These are phyloP conservation scores for Lactifluus pinguis DNA, from an alignment of 768 basidiomycete species.

Conservation along the genomic window DNA sequence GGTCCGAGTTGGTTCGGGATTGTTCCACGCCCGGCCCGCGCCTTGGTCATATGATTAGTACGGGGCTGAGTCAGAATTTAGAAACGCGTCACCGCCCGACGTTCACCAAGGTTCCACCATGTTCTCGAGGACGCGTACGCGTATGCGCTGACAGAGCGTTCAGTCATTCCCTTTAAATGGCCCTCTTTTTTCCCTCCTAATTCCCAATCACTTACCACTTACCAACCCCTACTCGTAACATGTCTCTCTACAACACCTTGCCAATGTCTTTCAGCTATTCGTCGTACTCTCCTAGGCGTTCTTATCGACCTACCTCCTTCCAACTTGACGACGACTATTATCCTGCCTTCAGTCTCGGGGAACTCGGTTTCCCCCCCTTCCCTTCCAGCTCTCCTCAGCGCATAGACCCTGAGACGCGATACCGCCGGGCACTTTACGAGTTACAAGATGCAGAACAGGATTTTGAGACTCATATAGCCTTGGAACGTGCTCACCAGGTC, in stretches of 20 bases:
- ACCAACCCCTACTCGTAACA: background rate
- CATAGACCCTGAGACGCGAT: conserved; percentile 4
- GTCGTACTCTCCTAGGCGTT: background rate
- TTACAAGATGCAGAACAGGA: conserved; percentile 16
- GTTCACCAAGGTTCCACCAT: background rate
- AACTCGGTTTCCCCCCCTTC: background rate
- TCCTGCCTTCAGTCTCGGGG: background rate
- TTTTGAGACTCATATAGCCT: background rate
- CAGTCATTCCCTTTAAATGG: conserved; percentile 1
- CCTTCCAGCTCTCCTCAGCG: background rate
- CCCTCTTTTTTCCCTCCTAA: background rate
- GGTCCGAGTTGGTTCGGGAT: background rate
- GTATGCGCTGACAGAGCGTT: conserved; percentile 8
- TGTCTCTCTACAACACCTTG: conserved; percentile 4
- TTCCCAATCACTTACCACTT: background rate
- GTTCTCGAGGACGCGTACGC: conserved; percentile 10
- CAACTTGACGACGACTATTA: background rate
- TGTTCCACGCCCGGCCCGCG: background rate
- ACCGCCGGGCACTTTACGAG: conserved; percentile 14
- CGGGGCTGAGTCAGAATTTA: background rate
- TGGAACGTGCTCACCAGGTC: background rate
- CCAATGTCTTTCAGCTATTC: background rate
- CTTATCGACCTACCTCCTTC: background rate
- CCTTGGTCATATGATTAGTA: no score
- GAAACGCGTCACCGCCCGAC: background rate